Base-by-base conservation (phyloP, 1,284 basidiomycete species). In the Fomitopsis palustris region DNA sequence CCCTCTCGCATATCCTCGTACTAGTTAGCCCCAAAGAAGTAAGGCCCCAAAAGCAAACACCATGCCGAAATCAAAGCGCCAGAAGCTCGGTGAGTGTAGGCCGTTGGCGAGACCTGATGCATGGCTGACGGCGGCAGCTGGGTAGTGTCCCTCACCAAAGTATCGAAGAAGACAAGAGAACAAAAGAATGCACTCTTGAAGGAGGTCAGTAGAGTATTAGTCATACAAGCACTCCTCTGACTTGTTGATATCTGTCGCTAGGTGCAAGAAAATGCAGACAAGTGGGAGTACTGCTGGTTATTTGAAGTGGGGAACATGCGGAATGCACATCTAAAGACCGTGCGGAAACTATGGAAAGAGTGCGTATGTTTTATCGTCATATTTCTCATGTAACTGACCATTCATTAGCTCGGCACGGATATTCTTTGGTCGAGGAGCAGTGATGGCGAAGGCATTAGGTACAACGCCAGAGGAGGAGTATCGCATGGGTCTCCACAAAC, bases 371-470 rank as follows among this genome's bases (percentile, higher is more conserved):
- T 6, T 3, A 23, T 38, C 16, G 9, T 3, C 41, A 35, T 61
- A 64, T 37, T 23, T 43, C 23, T 29, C 7, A 12, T 38, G 53
- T 29, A 10, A 31, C 25, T 51, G 16, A 49, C 12, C 45, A 25
- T 37, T 41, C 1, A 29, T 53, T 61, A 93, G 93, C 61, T 87
- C 92, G 63, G 92, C 90, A 47, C 85, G 95, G 66, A 89, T 99
- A 78, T 96, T 96, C 75, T 94, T 97, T 77, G 96, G 94, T 39
- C 85, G 91, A 70, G 89, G 92, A 64, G 90, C 93, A 37, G 93
- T 99, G 47, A 94, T 99, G 90, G 93, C 95, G 43, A 96, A 96
- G 75, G 96, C 95, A 47, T 81, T 99, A n/a, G 96, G 96, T 4
- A 84, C 86, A 56, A 90, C 92, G 7, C 82, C 84, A 42, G 96